Base-by-base conservation (phyloP, 495 filamentous ascomycete genomes). In the Hyphodiscus hymeniophilus region DNA sequence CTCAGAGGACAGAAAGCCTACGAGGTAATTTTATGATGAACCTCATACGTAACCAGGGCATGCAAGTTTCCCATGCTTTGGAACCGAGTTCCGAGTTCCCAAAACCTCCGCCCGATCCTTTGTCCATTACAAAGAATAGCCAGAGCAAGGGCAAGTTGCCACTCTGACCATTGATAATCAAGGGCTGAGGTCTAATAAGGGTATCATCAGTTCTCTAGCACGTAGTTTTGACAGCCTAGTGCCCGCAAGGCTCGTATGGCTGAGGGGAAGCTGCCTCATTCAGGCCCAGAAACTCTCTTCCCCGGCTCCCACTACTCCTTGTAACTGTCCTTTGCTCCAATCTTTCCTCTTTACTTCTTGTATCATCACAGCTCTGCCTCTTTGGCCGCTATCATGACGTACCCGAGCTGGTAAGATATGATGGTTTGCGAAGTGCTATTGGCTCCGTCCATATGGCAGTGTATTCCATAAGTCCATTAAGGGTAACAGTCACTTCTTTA, bases 171-270 rank as follows among this genome's bases (percentile, higher is more conserved):
- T 16, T 34, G 17, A 38, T 12, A 43, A 34, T 20, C 18, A 35
- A 43, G 47, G 43, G 28, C 36, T 42, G 39, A 38, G 39, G 7
- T 16, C 17, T 43, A 17, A 34, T 17, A n/a, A n/a, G n/a, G n/a
- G 11, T 38, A 13, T 20, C 31, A 17, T 50, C 26, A 50, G 38
- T 16, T 42, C n/a, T 20, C 13, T 50, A 50, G 47, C 47, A 50
- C 30, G 39, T 42, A 39, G 13, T 21, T 28, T n/a, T 21, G 34
- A 41, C 17, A 10, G 17, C 16, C 28, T 45, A 41, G 22, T 30
- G 28, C 26, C 33, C 16, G 20, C 20, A 17, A 22, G 15, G 38
- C 30, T 35, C 31, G 30, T 22, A 35, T 38, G 30, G 47, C 47
- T 50, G 47, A 50, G 38, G 20, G 33, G 13, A 24, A 33, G 3